Evolutionary conservation across 495 filamentous ascomycete genomes (phyloP).

Genomic region (Aspergillus olivimuriae): DNA sequence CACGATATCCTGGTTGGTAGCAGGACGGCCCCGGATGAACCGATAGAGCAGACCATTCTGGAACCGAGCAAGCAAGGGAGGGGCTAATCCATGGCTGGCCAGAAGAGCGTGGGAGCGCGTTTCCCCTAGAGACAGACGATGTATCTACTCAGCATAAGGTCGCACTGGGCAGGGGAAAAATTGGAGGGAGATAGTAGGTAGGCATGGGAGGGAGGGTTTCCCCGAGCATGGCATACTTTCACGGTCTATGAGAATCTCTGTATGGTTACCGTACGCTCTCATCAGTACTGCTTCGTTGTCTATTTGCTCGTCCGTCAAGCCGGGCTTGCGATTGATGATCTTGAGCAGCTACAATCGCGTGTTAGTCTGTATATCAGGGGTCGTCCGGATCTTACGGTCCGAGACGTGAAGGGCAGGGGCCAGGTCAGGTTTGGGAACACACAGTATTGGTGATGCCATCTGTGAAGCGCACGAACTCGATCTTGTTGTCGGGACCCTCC

Average conservation of each 20-base stretch:
- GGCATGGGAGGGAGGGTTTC: slow-evolving; percentile 6
- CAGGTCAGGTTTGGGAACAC: slow-evolving; percentile 35
- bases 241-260: slow-evolving; percentile 92
- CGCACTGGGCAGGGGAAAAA: slow-evolving; percentile 25
- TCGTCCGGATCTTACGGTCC: no score
- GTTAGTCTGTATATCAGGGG: slow-evolving; percentile 24
- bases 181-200: slow-evolving; percentile 5
- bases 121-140: slow-evolving; percentile 49
- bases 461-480: slow-evolving; percentile 87
- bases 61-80: slow-evolving; percentile 84
- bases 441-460: slow-evolving; percentile 98
- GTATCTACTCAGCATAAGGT: slow-evolving; percentile 33
- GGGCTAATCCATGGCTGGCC: slow-evolving; percentile 73
- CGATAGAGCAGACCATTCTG: slow-evolving; percentile 93
- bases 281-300: slow-evolving; percentile 86
- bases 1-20: slow-evolving; percentile 71
- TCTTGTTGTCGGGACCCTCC: slow-evolving; percentile 63
- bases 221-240: slow-evolving; percentile 60
- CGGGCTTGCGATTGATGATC: slow-evolving; percentile 73
- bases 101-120: slow-evolving; percentile 65
- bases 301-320: slow-evolving; percentile 67
- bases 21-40: slow-evolving; percentile 75
- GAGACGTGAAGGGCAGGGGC: no score
- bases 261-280: slow-evolving; percentile 90
- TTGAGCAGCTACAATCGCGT: slow-evolving; percentile 58